A percentile compares a stretch with the other conserved stretches of the same genome.
Conservation (phyloP, 345 rosid genomes). For the Lumnitzera racemosa region DNA sequence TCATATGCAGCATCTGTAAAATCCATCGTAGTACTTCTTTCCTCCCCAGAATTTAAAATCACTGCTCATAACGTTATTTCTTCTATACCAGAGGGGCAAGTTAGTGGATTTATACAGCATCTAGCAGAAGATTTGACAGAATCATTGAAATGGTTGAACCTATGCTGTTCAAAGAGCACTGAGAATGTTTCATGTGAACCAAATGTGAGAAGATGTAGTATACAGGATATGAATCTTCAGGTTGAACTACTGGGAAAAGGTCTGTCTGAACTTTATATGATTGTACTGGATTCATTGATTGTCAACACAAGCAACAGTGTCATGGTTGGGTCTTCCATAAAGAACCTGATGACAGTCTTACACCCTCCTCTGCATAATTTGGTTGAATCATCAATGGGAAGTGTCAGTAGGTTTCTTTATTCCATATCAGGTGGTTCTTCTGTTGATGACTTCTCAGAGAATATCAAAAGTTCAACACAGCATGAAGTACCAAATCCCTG, state of each 20-base stretch:
- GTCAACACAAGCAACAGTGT: constrained; percentile 68
- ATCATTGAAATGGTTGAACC: constrained; percentile 63
- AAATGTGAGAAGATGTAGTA: constrained; percentile 10
- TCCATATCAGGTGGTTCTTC: constrained; percentile 37
- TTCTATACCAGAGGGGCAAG: constrained; percentile 90
- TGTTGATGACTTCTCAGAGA: constrained; percentile 17
- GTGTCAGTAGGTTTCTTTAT: constrained; percentile 39
- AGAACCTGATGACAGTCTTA: constrained; percentile 43
- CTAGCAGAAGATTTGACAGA: constrained; percentile 54
- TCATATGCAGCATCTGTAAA: constrained; percentile 27
- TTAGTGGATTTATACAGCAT: constrained; percentile 49
- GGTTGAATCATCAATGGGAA: constrained; percentile 35
- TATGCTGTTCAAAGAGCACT: constrained; percentile 18
- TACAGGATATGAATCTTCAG: constrained; percentile 27
- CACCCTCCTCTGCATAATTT: constrained; percentile 49
- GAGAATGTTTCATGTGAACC: constrained; percentile 13
- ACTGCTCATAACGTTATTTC: constrained; percentile 47
- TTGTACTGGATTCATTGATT: constrained; percentile 58
- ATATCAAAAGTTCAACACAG: constrained; percentile 12
- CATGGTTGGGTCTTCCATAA: constrained; percentile 49
- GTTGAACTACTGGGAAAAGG: constrained; percentile 60
- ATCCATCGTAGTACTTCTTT: constrained; percentile 42
- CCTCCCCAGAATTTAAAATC: constrained; percentile 47
- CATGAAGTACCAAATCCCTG: constrained; percentile 37
- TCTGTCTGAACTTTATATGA: constrained; percentile 57